Conservation (phyloP, 805 yeast species). For the Candida patagonica region DNA sequence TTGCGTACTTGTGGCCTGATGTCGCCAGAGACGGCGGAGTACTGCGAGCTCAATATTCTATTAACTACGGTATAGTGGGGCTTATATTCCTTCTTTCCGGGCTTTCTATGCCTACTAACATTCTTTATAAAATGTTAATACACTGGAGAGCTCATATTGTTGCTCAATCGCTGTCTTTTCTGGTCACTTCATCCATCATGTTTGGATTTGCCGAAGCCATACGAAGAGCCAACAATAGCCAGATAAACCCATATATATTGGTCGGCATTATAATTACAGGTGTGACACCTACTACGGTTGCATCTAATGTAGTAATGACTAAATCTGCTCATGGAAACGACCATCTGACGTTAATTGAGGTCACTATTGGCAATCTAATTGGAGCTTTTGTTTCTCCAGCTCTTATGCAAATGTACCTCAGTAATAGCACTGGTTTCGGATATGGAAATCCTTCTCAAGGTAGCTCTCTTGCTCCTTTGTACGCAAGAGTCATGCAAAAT, state of each 20-base stretch:
- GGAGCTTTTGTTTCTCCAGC: conserved; percentile 90
- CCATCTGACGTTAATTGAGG: conserved; percentile 70
- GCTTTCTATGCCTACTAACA: conserved; percentile 59
- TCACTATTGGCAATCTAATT: conserved; percentile 69
- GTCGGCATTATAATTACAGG: conserved; percentile 78
- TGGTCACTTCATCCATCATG: conserved; percentile 61
- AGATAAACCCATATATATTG: conserved; percentile 67
- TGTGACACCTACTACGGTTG: conserved; percentile 85
- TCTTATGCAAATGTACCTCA: conserved; percentile 58
- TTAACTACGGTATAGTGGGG: conserved; percentile 82
- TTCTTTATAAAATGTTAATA: conserved; percentile 49
- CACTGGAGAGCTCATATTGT: conserved; percentile 81
- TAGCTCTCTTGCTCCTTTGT: conserved; percentile 44
- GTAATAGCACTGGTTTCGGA: conserved; percentile 43
- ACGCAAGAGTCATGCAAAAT: conserved; percentile 76
- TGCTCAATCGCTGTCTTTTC: conserved; percentile 56
- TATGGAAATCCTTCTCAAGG: conserved; percentile 70
- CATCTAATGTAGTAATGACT: conserved; percentile 91
- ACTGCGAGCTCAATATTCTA: conserved; percentile 63
- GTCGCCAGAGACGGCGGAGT: conserved; percentile 81
- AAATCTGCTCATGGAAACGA: conserved; percentile 77
- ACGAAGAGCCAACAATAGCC: conserved; percentile 42
- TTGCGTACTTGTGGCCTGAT: conserved; percentile 70
- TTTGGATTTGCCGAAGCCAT: conserved; percentile 68
- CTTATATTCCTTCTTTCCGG: conserved; percentile 78